Evolutionary conservation across 768 basidiomycete genomes (phyloP).

Genomic region (Cubamyces lactineus): DNA sequence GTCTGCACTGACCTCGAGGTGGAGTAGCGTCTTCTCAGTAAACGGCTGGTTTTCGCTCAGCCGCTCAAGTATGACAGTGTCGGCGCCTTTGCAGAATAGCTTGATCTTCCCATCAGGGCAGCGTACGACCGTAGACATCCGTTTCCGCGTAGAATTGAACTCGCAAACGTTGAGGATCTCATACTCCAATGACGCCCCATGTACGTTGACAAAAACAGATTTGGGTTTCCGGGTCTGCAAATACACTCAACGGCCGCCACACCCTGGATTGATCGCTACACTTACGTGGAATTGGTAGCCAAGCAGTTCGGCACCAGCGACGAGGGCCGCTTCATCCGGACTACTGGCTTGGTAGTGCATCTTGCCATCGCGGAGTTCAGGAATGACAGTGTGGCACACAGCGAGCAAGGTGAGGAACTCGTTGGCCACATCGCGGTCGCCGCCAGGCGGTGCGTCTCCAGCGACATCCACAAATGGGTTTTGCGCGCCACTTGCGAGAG

Average conservation of each 20-base stretch:
- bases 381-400: conserved; percentile 98
- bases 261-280: conserved; percentile 21
- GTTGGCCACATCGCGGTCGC: conserved; percentile 41
- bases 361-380: conserved; percentile 88
- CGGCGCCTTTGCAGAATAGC: conserved; percentile 95
- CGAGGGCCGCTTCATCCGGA: conserved; percentile 96
- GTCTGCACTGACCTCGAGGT: conserved; percentile 72
- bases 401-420: conserved; percentile 58
- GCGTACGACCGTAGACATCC: conserved; percentile 95
- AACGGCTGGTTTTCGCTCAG: conserved; percentile 83
- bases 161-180: conserved; percentile 97
- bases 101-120: conserved; percentile 90
- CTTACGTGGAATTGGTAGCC: conserved; percentile 94
- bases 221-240: conserved; percentile 92
- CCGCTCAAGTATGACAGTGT: conserved; percentile 95
- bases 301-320: conserved; percentile 88
- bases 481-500: conserved; percentile 49
- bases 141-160: conserved; percentile 96
- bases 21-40: conserved; percentile 82
- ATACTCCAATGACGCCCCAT: conserved; percentile 75
- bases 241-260: neutral
- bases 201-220: conserved; percentile 87
- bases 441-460: conserved; percentile 31
- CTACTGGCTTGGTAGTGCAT: conserved; percentile 94
- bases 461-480: conserved; percentile 60